Conservation (phyloP, 2,329 filamentous ascomycete genomes). For the Aplosporella prunicola region DNA sequence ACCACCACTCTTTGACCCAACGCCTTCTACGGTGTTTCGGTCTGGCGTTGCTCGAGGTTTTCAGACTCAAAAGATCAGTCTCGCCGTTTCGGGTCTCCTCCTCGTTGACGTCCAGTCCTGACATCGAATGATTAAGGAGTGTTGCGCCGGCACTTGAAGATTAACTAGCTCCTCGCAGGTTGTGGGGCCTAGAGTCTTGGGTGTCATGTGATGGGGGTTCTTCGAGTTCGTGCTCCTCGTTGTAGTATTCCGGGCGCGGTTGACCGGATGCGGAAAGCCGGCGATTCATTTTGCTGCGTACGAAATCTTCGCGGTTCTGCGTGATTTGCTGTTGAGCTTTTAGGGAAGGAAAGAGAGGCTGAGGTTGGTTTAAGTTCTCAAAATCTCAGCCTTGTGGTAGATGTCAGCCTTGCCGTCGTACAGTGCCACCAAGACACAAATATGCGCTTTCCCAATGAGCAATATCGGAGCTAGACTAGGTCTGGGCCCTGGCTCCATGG, state of each 20-base stretch:
- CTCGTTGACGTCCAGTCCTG: neutral
- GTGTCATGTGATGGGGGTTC: neutral
- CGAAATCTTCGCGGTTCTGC: too few relatives aligned
- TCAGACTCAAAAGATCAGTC: neutral
- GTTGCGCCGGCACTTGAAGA: neutral
- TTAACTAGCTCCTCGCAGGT: neutral
- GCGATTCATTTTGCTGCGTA: neutral
- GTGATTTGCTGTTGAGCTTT: too few relatives aligned
- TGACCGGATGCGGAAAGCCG: neutral
- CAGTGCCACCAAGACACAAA: too few relatives aligned
- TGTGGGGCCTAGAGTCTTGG: neutral
- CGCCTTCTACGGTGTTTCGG: neutral
- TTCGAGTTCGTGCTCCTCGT: neutral
- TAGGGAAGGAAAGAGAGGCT: too few relatives aligned
- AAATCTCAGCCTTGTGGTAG: too few relatives aligned
- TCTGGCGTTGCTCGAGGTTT: neutral
- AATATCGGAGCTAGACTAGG: too few relatives aligned
- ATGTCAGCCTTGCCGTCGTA: too few relatives aligned
- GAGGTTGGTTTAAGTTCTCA: too few relatives aligned
- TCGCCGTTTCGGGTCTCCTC: neutral
- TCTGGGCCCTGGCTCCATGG: too few relatives aligned
- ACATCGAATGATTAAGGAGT: neutral
- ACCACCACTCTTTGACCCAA: conserved; percentile 1
- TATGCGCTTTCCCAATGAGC: too few relatives aligned
- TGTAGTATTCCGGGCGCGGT: neutral